These are phyloP conservation scores for Salix suchowensis DNA, from an alignment of 345 rosid species.

Conservation along the genomic window DNA sequence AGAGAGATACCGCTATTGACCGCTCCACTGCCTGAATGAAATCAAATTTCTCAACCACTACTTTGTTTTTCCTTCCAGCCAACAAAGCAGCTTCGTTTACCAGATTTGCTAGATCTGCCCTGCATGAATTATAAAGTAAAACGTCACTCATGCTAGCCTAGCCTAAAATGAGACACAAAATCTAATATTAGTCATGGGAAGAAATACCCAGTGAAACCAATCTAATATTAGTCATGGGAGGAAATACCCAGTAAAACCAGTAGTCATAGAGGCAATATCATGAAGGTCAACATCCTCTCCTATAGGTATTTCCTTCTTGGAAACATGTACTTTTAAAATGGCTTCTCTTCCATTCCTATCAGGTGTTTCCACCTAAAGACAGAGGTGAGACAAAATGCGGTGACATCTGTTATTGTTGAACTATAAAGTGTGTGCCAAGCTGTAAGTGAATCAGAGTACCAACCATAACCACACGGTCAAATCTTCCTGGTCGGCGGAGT, in stretches of 20 bases:
- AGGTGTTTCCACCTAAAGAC: slow-evolving; percentile 78
- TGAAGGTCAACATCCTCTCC: slow-evolving; percentile 68
- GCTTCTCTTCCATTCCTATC: slow-evolving; percentile 92
- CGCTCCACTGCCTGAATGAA: slow-evolving; percentile 96
- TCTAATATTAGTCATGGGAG: slow-evolving; percentile 1
- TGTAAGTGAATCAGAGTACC: slow-evolving; percentile 25
- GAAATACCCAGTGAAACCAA: slow-evolving; percentile 55
- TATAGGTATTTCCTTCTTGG: slow-evolving; percentile 80
- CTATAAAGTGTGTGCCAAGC: neutral
- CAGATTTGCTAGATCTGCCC: slow-evolving; percentile 97
- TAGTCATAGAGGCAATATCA: slow-evolving; percentile 87
- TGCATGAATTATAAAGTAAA: slow-evolving; percentile 30
- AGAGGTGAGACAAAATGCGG: slow-evolving; percentile 5
- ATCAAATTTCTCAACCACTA: slow-evolving; percentile 69
- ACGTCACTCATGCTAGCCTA: neutral
- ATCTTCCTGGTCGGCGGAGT: slow-evolving; percentile 95
- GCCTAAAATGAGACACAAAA: slow-evolving; percentile 1
- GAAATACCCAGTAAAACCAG: slow-evolving; percentile 92
- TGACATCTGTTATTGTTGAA: slow-evolving; percentile 3
- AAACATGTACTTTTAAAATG: slow-evolving; percentile 76
- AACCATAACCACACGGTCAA: slow-evolving; percentile 93
- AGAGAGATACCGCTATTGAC: slow-evolving; percentile 66
- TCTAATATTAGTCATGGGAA: neutral
- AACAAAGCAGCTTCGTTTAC: slow-evolving; percentile 98
- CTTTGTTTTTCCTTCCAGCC: slow-evolving; percentile 85